Evolutionary conservation across 179 eudicot genomes (phyloP).

Genomic region (Heliamphora ciliata): DNA sequence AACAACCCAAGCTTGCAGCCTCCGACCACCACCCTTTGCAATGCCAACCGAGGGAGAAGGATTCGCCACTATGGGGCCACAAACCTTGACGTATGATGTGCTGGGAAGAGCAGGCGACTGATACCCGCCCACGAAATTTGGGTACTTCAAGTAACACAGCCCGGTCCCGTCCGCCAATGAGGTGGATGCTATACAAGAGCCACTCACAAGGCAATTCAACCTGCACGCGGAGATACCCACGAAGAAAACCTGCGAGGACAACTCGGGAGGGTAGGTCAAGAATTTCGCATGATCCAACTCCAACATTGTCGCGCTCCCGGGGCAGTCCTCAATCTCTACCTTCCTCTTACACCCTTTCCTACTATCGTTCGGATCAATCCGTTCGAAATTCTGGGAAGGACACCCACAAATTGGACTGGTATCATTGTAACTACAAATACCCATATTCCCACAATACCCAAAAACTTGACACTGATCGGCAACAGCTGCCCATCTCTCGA

Average conservation of each 20-base stretch:
- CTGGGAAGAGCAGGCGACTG: constrained; percentile 66
- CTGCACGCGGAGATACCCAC: constrained; percentile 44
- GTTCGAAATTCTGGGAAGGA: constrained; percentile 66
- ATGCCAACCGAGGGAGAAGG: constrained; percentile 25
- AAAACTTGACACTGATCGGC: constrained; percentile 69
- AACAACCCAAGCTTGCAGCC: constrained; percentile 47
- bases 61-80: constrained; percentile 43
- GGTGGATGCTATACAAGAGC: constrained; percentile 61
- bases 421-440: constrained; percentile 74
- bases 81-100: constrained; percentile 75
- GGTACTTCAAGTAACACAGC: constrained; percentile 41
- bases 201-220: constrained; percentile 44
- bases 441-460: constrained; percentile 81
- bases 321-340: constrained; percentile 46
- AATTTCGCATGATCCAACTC: constrained; percentile 55
- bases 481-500: constrained; percentile 63
- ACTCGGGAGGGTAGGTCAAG: constrained; percentile 57
- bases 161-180: constrained; percentile 64
- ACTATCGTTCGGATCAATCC: constrained; percentile 38
- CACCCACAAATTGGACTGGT: constrained; percentile 64
- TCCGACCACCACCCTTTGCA: constrained; percentile 9
- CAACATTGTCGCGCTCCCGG: constrained; percentile 47
- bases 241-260: constrained; percentile 26
- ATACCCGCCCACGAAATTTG: constrained; percentile 54
- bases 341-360: constrained; percentile 72